Conservation (phyloP, 352 stramenopile species). For the Pythium rhizo-oryzae region DNA sequence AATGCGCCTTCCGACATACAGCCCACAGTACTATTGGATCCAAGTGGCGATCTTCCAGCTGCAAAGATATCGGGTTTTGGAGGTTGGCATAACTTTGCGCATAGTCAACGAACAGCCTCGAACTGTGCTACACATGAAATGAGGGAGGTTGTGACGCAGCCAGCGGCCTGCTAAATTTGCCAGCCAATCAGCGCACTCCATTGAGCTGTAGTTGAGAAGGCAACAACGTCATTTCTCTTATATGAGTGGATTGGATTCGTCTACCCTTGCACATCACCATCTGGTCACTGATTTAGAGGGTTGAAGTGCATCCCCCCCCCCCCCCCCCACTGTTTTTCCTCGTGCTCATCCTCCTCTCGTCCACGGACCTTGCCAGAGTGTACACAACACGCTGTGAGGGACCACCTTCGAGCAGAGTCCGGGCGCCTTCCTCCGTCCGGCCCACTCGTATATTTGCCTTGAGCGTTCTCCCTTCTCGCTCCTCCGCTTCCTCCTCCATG, state of each 20-base stretch:
- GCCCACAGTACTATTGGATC: too few relatives aligned
- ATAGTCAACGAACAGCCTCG: not conserved
- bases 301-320: constrained; percentile 12
- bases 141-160: not conserved
- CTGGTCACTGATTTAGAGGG: constrained; percentile 4
- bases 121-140: not conserved
- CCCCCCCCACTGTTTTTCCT: not conserved
- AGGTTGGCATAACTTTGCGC: too few relatives aligned
- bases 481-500: too few relatives aligned
- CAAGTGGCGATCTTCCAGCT: too few relatives aligned
- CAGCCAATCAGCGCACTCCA: not conserved
- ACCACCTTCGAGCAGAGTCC: too few relatives aligned
- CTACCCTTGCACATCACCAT: too few relatives aligned
- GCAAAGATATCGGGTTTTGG: too few relatives aligned
- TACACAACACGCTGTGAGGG: not conserved
- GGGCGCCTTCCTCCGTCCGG: too few relatives aligned
- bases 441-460: constrained; percentile 3
- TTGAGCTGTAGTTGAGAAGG: not conserved
- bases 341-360: not conserved
- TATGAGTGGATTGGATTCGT: not conserved
- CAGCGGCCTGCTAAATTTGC: not conserved
- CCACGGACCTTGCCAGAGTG: not conserved
- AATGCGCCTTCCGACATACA: too few relatives aligned
- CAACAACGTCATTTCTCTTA: not conserved
- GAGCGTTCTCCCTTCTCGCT: too few relatives aligned